phyloP scores from a whole-genome alignment of 1,284 basidiomycete species.

The Ustilago shanxiensis region DNA sequence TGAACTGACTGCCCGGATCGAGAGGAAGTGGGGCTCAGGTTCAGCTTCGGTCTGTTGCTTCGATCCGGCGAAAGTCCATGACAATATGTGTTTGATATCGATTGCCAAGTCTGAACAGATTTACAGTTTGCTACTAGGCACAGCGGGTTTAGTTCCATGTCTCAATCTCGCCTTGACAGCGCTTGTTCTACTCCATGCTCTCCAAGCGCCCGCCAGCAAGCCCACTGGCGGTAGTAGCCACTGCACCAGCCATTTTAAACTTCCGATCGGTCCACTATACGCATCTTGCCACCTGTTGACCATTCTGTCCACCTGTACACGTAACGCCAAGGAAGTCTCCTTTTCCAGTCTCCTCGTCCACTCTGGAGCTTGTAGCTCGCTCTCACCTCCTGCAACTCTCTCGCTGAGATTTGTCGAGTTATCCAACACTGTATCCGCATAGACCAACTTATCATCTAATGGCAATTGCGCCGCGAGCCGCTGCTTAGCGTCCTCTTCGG shows the following conservation, averaged over 20 bases:
- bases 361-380: constrained; percentile 12
- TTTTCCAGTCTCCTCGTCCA: constrained; percentile 26
- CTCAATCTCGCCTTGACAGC: constrained; percentile 32
- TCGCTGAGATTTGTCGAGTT: constrained; percentile 79
- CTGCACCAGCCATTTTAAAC: constrained; percentile 77
- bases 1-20: too few relatives aligned
- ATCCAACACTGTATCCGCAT: constrained; percentile 88
- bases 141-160: constrained; percentile 9
- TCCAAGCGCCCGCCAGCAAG: constrained; percentile 69
- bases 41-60: too few relatives aligned
- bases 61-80: too few relatives aligned
- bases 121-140: constrained; percentile 37
- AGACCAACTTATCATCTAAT: constrained; percentile 81
- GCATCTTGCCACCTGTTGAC: constrained; percentile 74
- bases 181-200: constrained; percentile 29
- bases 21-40: too few relatives aligned
- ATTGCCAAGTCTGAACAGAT: not conserved
- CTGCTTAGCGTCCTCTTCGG: constrained; percentile 75
- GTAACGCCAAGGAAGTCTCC: constrained; percentile 55
- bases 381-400: not conserved
- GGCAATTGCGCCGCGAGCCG: constrained; percentile 86
- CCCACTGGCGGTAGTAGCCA: constrained; percentile 88
- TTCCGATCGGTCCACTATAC: constrained; percentile 73
- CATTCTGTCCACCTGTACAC: constrained; percentile 78
- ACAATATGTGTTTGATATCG: too few relatives aligned